Conservation (phyloP, 306 rosid genomes). For the Oxytropis ochrocephala region DNA sequence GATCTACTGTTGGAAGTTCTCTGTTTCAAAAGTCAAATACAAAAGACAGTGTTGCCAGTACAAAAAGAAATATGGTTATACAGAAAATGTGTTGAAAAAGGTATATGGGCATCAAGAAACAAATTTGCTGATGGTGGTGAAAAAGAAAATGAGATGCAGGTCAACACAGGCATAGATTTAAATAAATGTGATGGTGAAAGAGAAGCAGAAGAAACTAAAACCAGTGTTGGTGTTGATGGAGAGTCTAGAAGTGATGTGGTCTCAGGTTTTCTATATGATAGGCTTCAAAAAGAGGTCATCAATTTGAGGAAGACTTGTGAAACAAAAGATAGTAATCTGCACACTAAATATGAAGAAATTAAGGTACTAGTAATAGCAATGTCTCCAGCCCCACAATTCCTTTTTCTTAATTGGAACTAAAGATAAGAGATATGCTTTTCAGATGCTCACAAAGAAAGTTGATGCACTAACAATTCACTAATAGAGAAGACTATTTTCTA, state of each 20-base stretch:
- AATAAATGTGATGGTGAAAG: constrained; percentile 14
- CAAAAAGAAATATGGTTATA: constrained; percentile 36
- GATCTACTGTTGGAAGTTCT: constrained; percentile 39
- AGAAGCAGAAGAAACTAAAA: constrained; percentile 25
- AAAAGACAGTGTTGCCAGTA: constrained; percentile 29
- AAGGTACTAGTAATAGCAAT: constrained; percentile 42
- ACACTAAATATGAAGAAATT: constrained; percentile 70
- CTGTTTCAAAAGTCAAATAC: constrained; percentile 35
- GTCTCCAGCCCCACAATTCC: neutral
- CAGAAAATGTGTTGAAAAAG: constrained; percentile 49
- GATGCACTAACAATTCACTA: constrained; percentile 47
- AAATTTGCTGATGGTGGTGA: constrained; percentile 62
- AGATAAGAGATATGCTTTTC: constrained; percentile 23
- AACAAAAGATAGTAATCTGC: constrained; percentile 46
- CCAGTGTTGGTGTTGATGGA: constrained; percentile 19
- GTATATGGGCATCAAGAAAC: constrained; percentile 69
- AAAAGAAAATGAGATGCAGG: constrained; percentile 49
- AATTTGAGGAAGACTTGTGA: constrained; percentile 60
- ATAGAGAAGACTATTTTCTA: neutral
- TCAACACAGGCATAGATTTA: constrained; percentile 12
- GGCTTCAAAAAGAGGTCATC: constrained; percentile 82
- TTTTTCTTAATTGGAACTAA: constrained; percentile 6
- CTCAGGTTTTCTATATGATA: constrained; percentile 86
- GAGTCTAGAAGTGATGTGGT: constrained; percentile 44
- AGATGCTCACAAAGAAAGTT: constrained; percentile 76